Evolutionary conservation across 2,329 filamentous ascomycete genomes (phyloP).

Genomic region (Harringtonia lauricola): DNA sequence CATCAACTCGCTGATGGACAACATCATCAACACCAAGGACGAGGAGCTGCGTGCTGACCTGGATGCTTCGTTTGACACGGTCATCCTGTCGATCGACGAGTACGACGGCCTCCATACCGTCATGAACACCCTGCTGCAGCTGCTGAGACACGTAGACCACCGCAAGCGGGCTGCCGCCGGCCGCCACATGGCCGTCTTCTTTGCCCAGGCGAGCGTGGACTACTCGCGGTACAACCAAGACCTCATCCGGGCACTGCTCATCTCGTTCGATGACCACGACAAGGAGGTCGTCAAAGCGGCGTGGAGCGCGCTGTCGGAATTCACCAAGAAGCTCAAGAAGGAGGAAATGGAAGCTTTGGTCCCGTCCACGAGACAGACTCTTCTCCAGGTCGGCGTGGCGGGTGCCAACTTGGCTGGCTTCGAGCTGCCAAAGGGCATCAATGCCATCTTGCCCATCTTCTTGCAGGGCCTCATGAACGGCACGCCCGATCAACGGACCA

Average conservation of each 20-base stretch:
- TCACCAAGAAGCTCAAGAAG: slow-evolving; percentile 84
- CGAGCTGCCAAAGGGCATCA: slow-evolving; percentile 89
- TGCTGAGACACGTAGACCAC: slow-evolving; percentile 91
- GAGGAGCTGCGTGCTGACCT: slow-evolving; percentile 64
- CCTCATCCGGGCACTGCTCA: slow-evolving; percentile 78
- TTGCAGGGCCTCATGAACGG: slow-evolving; percentile 97
- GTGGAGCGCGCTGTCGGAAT: slow-evolving; percentile 75
- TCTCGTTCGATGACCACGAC: slow-evolving; percentile 86
- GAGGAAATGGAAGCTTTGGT: slow-evolving; percentile 97
- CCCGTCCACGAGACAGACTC: slow-evolving; percentile 70
- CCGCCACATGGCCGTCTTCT: slow-evolving; percentile 76
- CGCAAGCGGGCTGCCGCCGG: slow-evolving; percentile 68
- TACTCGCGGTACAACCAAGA: slow-evolving; percentile 96
- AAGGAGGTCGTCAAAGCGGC: slow-evolving; percentile 75
- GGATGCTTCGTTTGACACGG: slow-evolving; percentile 72
- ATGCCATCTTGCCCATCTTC: slow-evolving; percentile 91
- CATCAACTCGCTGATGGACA: slow-evolving; percentile 89
- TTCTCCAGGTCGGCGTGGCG: slow-evolving; percentile 80
- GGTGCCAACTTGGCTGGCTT: slow-evolving; percentile 83
- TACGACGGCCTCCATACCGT: slow-evolving; percentile 90
- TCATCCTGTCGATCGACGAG: slow-evolving; percentile 88
- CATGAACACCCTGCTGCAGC: slow-evolving; percentile 82
- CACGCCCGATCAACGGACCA: slow-evolving; percentile 79
- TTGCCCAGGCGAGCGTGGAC: slow-evolving; percentile 67
- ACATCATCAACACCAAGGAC: slow-evolving; percentile 68